Base-by-base conservation (phyloP, 305 asterid species). In the Striga hermonthica region DNA sequence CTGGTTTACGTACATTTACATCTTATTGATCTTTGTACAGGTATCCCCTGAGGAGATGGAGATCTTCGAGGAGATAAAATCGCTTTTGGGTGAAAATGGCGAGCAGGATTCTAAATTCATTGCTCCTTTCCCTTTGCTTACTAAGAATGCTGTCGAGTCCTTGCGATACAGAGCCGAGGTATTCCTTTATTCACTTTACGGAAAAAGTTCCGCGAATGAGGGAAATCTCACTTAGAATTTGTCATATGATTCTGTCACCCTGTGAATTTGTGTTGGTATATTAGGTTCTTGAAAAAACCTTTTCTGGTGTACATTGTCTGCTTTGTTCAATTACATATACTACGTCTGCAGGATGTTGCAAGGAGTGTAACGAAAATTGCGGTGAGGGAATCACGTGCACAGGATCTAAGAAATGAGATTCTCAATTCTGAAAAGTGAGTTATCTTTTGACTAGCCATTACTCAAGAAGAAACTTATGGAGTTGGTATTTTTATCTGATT, bases 111-210 rank as follows among this genome's bases (percentile, higher is more conserved):
- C 89, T 31, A 84, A 83, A 70, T 89, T 82, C 74, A 81, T 93
- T 71, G 96, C 86, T 68, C 99, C 96, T 47, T 93, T 88, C 76
- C 96, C 97, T 54, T 75, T 84, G 80, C 90, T 90, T 67, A 78
- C 74, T 74, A 82, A 84, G 76, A 81, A 90, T 69, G 96, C 96
- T 43, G 99, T 88, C 73, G 99, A 90, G 76, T 84, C 88, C 39
- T 83, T 90, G 70, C 86, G 95, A 43, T 93, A 93, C 79, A 88
- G 99, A 82, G 90, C 99, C 5, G 97, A 90, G 97, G 97, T 93
- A 75, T 31, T 37, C 44, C 57, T n/a, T 35, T 38, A 5, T 57
- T 58, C 36, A 43, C 60, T 22, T 40, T 34, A n/a, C 10, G 34
- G 49, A 67, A 73, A 73, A 44, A 22, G 48, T 73, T 65, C 37